Evolutionary conservation across 306 rosid species (phyloP).

Genomic region (Citrullus mucosospermus): DNA sequence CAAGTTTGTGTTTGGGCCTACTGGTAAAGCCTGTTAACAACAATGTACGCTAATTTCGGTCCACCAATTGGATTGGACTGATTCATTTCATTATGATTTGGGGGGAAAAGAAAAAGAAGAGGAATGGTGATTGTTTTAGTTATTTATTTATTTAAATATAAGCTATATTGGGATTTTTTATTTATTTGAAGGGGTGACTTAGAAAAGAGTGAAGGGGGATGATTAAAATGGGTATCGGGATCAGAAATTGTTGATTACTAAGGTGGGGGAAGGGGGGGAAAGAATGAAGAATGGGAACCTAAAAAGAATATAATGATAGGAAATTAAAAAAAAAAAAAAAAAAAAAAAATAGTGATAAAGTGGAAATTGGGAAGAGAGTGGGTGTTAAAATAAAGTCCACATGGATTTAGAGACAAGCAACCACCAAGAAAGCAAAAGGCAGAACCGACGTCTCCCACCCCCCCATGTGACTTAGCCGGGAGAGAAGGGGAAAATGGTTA

Average conservation of each 20-base stretch:
- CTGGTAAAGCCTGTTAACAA: background rate
- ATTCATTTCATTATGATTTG: too few relatives aligned
- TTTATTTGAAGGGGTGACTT: background rate
- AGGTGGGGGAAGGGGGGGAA: background rate
- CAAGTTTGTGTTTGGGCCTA: background rate
- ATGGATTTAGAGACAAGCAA: constrained; percentile 8
- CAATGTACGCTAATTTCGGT: background rate
- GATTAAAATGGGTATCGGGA: background rate
- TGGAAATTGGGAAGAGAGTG: background rate
- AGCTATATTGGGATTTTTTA: too few relatives aligned
- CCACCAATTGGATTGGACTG: background rate
- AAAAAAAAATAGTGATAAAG: background rate
- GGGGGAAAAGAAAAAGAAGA: too few relatives aligned
- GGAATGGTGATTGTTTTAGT: too few relatives aligned
- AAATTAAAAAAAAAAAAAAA: background rate
- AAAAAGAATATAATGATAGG: background rate
- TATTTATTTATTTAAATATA: too few relatives aligned
- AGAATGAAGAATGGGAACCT: background rate
- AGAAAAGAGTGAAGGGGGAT: background rate
- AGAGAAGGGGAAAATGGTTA: background rate
- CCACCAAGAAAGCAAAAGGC: constrained; percentile 11
- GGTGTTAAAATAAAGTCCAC: constrained; percentile 1
- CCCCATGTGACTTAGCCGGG: constrained; percentile 31
- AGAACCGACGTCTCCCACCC: constrained; percentile 7
- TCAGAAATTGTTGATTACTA: background rate